A percentile compares a stretch with the other conserved stretches of the same genome.
Conservation (phyloP, 305 asterid genomes). For the Nicotiana rustica region DNA sequence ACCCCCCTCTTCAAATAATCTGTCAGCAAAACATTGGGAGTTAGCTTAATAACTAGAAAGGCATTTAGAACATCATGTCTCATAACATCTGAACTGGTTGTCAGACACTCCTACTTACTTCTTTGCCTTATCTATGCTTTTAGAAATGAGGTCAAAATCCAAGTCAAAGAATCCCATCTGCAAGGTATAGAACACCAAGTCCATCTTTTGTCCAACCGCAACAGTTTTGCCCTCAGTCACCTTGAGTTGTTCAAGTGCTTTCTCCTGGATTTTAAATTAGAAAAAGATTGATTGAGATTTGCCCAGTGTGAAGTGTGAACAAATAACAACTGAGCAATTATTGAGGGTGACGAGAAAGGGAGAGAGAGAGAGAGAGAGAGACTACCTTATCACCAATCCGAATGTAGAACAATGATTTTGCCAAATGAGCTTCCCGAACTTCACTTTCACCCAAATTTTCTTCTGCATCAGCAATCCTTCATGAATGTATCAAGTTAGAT, state of each 20-base stretch:
- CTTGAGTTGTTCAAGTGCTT: conserved; percentile 90
- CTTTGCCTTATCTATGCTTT: conserved; percentile 92
- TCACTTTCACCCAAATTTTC: conserved; percentile 96
- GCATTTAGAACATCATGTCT: conserved; percentile 6
- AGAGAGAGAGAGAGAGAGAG: conserved; percentile 23
- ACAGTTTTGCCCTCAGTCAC: conserved; percentile 86
- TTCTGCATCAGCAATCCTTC: conserved; percentile 91
- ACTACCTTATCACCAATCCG: conserved; percentile 79
- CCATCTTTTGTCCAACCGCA: conserved; percentile 98
- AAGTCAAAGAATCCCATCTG: conserved; percentile 82
- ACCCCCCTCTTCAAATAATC: conserved; percentile 95
- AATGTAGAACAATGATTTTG: conserved; percentile 77
- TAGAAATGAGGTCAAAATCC: conserved; percentile 89
- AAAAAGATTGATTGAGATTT: conserved; percentile 30
- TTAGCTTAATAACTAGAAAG: conserved; percentile 35
- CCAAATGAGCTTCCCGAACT: conserved; percentile 96
- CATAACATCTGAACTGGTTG: neutral
- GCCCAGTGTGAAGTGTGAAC: neutral
- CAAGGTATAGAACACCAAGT: conserved; percentile 78
- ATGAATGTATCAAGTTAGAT: conserved; percentile 38
- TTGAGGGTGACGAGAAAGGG: neutral
- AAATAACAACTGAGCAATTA: conserved; percentile 11
- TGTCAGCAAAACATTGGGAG: conserved; percentile 45
- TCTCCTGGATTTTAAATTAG: conserved; percentile 60
- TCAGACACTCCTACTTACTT: conserved; percentile 52